A percentile compares a stretch with the other conserved stretches of the same genome.
These are phyloP conservation scores for Inga leiocalycina DNA, from an alignment of 306 rosid species.

Conservation along the genomic window DNA sequence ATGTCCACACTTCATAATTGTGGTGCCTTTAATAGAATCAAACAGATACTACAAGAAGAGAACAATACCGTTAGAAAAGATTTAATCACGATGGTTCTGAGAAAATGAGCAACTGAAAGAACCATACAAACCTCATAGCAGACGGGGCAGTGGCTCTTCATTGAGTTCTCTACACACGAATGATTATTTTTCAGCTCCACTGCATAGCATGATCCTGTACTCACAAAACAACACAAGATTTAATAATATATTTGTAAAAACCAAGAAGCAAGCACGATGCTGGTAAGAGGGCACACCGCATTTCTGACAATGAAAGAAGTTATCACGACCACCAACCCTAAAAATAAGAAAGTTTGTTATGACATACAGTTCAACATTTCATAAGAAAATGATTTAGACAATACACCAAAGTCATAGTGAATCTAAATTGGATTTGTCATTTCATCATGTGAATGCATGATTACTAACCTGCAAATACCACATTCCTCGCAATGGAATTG, in stretches of 20 bases:
- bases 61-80: constrained; percentile 37
- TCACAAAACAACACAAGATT: constrained; percentile 8
- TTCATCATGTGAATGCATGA: constrained; percentile 1
- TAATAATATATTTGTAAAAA: neutral
- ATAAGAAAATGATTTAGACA: constrained; percentile 12
- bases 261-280: neutral
- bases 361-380: constrained; percentile 12
- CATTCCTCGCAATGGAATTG: constrained; percentile 81
- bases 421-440: neutral
- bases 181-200: constrained; percentile 55
- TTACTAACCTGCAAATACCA: constrained; percentile 74
- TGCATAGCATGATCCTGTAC: constrained; percentile 66
- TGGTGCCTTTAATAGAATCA: constrained; percentile 61
- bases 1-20: constrained; percentile 73
- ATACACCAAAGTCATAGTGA: neutral
- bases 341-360: constrained; percentile 21
- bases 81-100: constrained; percentile 2
- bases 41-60: constrained; percentile 63
- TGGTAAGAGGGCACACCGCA: constrained; percentile 54
- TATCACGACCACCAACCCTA: constrained; percentile 67
- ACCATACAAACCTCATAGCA: constrained; percentile 69
- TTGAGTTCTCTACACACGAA: constrained; percentile 71
- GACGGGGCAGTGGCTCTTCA: constrained; percentile 75
- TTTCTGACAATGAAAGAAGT: constrained; percentile 68
- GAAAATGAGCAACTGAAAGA: constrained; percentile 19